A percentile compares a stretch with the other conserved stretches of the same genome.
phyloP scores from a whole-genome alignment of 805 yeast species.

The Teunomyces kruisii region DNA sequence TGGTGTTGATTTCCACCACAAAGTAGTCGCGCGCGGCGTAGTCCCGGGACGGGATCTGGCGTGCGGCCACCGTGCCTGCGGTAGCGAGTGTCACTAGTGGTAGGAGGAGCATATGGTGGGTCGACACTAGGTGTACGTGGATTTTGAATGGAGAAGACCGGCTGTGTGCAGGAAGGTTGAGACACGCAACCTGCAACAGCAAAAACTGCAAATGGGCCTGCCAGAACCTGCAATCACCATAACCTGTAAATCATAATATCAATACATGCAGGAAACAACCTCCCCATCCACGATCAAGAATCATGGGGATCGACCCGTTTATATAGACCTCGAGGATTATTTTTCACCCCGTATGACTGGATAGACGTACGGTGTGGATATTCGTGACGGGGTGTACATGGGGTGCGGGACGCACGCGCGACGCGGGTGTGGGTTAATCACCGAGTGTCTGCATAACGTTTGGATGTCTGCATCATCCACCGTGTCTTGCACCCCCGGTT shows the following conservation, averaged over 20 bases:
- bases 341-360: neutral
- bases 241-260: too few relatives aligned
- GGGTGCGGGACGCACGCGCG: too few relatives aligned
- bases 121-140: neutral
- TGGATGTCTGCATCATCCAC: too few relatives aligned
- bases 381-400: too few relatives aligned
- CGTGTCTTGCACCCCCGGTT: too few relatives aligned
- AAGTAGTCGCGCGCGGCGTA: constrained; percentile 56
- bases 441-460: too few relatives aligned
- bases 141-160: neutral
- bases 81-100: neutral
- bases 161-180: neutral
- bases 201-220: too few relatives aligned
- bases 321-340: neutral
- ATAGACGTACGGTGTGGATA: neutral
- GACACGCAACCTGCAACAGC: too few relatives aligned
- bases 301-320: neutral
- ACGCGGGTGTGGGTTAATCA: too few relatives aligned
- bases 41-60: constrained; percentile 36
- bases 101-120: constrained; percentile 2
- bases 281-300: neutral
- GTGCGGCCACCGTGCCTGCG: constrained; percentile 3
- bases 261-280: neutral
- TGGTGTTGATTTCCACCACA: constrained; percentile 53
- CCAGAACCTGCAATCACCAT: too few relatives aligned